These are phyloP conservation scores for Cicer arietinum DNA, from an alignment of 306 rosid genomes.

Conservation along the genomic window DNA sequence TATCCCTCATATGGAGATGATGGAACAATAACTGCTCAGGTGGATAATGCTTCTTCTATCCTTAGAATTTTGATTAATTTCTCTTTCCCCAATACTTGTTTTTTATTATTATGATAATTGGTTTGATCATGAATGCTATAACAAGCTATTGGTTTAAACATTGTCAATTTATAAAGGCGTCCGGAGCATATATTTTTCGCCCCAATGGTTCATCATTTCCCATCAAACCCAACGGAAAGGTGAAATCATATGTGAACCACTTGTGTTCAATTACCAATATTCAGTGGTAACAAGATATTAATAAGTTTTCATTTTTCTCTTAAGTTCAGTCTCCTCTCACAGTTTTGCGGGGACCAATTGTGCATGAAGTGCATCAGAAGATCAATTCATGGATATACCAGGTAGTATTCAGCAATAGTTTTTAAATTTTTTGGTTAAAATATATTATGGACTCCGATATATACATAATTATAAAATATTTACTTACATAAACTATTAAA, in stretches of 20 bases:
- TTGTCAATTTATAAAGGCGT: slow-evolving; percentile 48
- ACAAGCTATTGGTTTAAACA: slow-evolving; percentile 33
- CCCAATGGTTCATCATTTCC: slow-evolving; percentile 57
- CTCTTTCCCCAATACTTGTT: not conserved
- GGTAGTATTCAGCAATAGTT: slow-evolving; percentile 39
- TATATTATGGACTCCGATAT: not conserved
- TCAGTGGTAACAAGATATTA: slow-evolving; percentile 31
- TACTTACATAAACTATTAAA: too few species aligned
- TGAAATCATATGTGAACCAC: slow-evolving; percentile 24
- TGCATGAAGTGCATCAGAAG: slow-evolving; percentile 65
- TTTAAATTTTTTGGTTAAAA: not conserved
- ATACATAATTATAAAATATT: not conserved
- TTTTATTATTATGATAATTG: slow-evolving; percentile 1
- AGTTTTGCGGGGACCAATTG: slow-evolving; percentile 54
- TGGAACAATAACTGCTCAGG: slow-evolving; percentile 48
- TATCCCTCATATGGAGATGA: slow-evolving; percentile 54
- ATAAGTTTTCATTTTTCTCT: slow-evolving; percentile 25
- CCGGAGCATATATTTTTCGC: slow-evolving; percentile 68
- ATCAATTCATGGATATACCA: slow-evolving; percentile 66
- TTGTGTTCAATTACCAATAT: slow-evolving; percentile 10
- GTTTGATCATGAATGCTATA: slow-evolving; percentile 13
- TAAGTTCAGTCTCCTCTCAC: slow-evolving; percentile 50
- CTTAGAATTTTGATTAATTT: slow-evolving; percentile 10
- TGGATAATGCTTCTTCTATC: slow-evolving; percentile 37
- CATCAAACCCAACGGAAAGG: slow-evolving; percentile 46